Evolutionary conservation across 1,284 basidiomycete species (phyloP).

Genomic region (Rhodofomes roseus): DNA sequence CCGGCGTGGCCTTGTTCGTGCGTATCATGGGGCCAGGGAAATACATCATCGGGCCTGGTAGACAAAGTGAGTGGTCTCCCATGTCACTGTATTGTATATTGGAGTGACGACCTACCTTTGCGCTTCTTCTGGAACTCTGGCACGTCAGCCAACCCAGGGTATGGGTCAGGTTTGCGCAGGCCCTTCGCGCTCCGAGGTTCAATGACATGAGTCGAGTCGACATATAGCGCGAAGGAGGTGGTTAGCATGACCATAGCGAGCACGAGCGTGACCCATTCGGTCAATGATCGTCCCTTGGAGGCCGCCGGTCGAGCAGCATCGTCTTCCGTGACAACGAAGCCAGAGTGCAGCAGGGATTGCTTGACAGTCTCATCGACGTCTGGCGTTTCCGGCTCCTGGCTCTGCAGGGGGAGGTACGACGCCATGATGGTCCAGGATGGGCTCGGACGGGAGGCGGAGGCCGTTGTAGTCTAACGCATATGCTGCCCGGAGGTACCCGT

Average conservation of each 20-base stretch:
- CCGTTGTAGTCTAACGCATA: background rate
- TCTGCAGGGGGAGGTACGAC: background rate
- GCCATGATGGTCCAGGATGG: background rate
- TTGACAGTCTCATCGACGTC: background rate
- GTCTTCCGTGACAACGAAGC: background rate
- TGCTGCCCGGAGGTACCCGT: too few species aligned
- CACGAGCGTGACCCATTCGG: background rate
- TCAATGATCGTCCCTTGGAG: background rate
- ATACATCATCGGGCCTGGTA: background rate
- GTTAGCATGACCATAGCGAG: background rate
- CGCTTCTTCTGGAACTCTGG: background rate
- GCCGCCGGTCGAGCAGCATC: background rate
- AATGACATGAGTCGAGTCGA: background rate
- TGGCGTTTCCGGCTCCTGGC: background rate
- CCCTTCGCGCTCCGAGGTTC: background rate
- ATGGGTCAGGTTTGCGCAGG: slow-evolving; percentile 4
- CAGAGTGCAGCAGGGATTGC: background rate
- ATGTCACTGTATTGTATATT: background rate
- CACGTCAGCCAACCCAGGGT: background rate
- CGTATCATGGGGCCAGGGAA: background rate
- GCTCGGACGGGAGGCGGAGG: background rate
- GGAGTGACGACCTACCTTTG: background rate
- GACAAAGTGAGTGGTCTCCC: background rate
- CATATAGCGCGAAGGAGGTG: background rate
- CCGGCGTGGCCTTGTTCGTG: slow-evolving; percentile 1